These are phyloP conservation scores for Nicotiana sylvestris DNA, from an alignment of 257 asterid species.

Conservation along the genomic window DNA sequence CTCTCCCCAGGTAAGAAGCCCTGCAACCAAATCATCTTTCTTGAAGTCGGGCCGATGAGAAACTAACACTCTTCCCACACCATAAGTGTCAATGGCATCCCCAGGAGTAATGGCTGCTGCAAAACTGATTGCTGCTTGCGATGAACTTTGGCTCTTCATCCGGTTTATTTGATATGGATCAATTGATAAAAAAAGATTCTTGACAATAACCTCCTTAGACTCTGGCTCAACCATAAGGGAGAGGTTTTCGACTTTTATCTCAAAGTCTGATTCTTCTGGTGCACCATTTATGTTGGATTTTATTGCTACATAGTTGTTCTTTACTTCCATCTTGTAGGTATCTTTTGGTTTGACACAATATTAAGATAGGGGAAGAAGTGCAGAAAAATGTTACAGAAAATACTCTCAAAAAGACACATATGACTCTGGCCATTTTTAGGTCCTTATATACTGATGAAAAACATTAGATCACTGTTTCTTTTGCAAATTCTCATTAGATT, in stretches of 20 bases:
- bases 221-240: conserved; percentile 2
- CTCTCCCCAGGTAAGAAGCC: conserved; percentile 73
- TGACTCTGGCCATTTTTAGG: background rate
- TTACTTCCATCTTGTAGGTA: conserved; percentile 17
- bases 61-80: conserved; percentile 67
- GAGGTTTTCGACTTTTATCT: conserved; percentile 24
- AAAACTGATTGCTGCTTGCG: conserved; percentile 36
- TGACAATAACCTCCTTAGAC: conserved; percentile 33
- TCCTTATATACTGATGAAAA: background rate
- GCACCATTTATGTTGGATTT: conserved; percentile 25
- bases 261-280: conserved; percentile 36
- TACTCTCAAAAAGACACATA: background rate
- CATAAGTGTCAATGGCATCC: conserved; percentile 51
- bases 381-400: background rate
- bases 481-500: background rate
- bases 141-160: conserved; percentile 46
- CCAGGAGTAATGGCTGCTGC: conserved; percentile 40
- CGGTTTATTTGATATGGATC: conserved; percentile 71
- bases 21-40: conserved; percentile 57
- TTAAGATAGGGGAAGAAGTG: background rate
- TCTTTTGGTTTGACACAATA: background rate
- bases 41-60: conserved; percentile 41
- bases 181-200: conserved; percentile 50
- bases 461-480: too few relatives aligned
- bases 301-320: conserved; percentile 21